Evolutionary conservation across 2,329 filamentous ascomycete genomes (phyloP).

Genomic region (Gremmenia infestans): DNA sequence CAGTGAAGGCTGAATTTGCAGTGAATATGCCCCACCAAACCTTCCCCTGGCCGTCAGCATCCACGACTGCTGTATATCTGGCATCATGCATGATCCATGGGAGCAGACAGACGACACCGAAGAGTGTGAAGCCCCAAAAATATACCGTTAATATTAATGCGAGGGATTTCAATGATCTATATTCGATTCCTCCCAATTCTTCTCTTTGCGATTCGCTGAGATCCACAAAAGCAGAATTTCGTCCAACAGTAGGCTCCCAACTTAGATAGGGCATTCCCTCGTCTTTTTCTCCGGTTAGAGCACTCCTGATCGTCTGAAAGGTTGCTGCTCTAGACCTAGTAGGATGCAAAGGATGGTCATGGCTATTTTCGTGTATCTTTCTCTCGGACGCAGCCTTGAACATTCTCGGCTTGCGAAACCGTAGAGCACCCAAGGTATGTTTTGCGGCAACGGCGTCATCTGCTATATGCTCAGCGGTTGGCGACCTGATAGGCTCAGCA

Average conservation of each 20-base stretch:
- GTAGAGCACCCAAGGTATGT: constrained; percentile 30
- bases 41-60: constrained; percentile 53
- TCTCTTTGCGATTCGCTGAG: constrained; percentile 87
- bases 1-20: constrained; percentile 82
- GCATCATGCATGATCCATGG: constrained; percentile 71
- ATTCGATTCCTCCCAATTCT: constrained; percentile 94
- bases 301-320: constrained; percentile 51
- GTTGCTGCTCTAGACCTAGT: constrained; percentile 36
- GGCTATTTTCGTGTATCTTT: constrained; percentile 27
- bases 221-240: constrained; percentile 89
- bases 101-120: constrained; percentile 67
- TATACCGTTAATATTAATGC: constrained; percentile 74
- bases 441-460: constrained; percentile 23
- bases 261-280: constrained; percentile 81
- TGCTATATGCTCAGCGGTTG: constrained; percentile 26
- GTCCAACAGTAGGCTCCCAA: constrained; percentile 85
- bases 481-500: constrained; percentile 19
- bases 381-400: constrained; percentile 32
- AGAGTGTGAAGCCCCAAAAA: constrained; percentile 75
- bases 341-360: constrained; percentile 8
- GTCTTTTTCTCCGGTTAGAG: constrained; percentile 40
- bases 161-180: constrained; percentile 83
- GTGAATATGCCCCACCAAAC: constrained; percentile 95
- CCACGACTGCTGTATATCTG: constrained; percentile 62
- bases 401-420: constrained; percentile 40